Evolutionary conservation across 164 flowering plant genomes (phyloP).

Genomic region (Liquidambar formosana): DNA sequence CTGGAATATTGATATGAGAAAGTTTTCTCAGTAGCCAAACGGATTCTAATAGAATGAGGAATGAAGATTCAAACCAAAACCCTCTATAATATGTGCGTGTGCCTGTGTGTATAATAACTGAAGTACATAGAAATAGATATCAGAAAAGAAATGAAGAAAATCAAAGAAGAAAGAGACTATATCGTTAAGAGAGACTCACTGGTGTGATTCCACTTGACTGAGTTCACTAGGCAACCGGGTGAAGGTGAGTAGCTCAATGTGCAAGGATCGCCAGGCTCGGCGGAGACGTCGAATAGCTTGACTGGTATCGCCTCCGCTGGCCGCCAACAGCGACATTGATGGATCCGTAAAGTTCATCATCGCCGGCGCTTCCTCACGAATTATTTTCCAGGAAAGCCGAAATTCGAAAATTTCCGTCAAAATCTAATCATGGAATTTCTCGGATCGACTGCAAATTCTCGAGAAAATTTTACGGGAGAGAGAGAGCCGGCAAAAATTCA

Average conservation of each 20-base stretch:
- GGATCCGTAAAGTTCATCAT: constrained; percentile 59
- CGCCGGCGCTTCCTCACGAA: too few relatives aligned
- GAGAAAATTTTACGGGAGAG: not conserved
- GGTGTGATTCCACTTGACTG: constrained; percentile 98
- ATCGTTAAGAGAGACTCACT: constrained; percentile 45
- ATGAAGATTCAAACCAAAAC: not conserved
- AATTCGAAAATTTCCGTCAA: not conserved
- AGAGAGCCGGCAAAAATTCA: not conserved
- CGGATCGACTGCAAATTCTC: not conserved
- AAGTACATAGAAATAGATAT: not conserved
- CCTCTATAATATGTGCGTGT: too few relatives aligned
- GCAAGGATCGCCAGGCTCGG: constrained; percentile 82
- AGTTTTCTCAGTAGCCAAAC: not conserved
- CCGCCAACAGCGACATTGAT: constrained; percentile 60
- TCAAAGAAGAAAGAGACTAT: not conserved
- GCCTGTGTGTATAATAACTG: too few relatives aligned
- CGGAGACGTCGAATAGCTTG: constrained; percentile 78
- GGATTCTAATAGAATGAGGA: not conserved
- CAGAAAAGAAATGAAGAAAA: not conserved
- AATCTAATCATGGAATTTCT: not conserved
- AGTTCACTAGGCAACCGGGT: constrained; percentile 73
- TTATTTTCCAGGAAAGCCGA: not conserved
- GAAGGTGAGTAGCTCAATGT: constrained; percentile 76
- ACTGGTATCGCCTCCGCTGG: constrained; percentile 86
- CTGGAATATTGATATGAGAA: too few relatives aligned